Percentiles rank a stretch among this genome's conserved stretches.
Evolutionary conservation across 2,329 filamentous ascomycete genomes (phyloP).

Genomic region (Tolypocladium album): DNA sequence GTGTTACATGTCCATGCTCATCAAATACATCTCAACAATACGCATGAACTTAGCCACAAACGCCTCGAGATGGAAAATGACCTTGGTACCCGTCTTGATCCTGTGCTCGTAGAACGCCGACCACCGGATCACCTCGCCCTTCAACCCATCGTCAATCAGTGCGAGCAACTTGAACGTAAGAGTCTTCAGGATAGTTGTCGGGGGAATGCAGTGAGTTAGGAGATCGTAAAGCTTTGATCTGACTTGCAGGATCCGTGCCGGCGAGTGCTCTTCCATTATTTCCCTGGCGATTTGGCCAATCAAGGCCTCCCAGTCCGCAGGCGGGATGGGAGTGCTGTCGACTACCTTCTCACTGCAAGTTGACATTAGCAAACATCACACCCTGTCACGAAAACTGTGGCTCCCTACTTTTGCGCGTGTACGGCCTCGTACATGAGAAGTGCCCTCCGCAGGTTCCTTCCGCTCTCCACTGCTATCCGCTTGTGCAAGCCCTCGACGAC

Average conservation of each 20-base stretch:
- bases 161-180: slow-evolving; percentile 87
- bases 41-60: slow-evolving; percentile 99
- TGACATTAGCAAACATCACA: slow-evolving; percentile 15
- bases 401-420: slow-evolving; percentile 82
- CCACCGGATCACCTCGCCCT: slow-evolving; percentile 90
- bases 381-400: neutral
- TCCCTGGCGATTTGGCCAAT: slow-evolving; percentile 85
- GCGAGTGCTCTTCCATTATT: slow-evolving; percentile 88
- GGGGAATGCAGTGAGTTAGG: slow-evolving; percentile 91
- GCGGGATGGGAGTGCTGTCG: slow-evolving; percentile 80
- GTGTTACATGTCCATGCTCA: slow-evolving; percentile 69
- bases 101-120: slow-evolving; percentile 95
- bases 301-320: slow-evolving; percentile 92
- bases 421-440: slow-evolving; percentile 96
- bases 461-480: slow-evolving; percentile 82
- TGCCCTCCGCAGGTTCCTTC: slow-evolving; percentile 79
- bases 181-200: slow-evolving; percentile 88
- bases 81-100: slow-evolving; percentile 83
- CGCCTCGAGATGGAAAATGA: slow-evolving; percentile 95
- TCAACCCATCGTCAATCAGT: slow-evolving; percentile 78
- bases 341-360: slow-evolving; percentile 70
- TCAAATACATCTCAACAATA: slow-evolving; percentile 79
- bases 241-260: slow-evolving; percentile 75
- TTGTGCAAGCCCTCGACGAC: slow-evolving; percentile 64
- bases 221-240: slow-evolving; percentile 94